These are phyloP conservation scores for Plantago elongata DNA, from an alignment of 257 asterid species.

Conservation along the genomic window DNA sequence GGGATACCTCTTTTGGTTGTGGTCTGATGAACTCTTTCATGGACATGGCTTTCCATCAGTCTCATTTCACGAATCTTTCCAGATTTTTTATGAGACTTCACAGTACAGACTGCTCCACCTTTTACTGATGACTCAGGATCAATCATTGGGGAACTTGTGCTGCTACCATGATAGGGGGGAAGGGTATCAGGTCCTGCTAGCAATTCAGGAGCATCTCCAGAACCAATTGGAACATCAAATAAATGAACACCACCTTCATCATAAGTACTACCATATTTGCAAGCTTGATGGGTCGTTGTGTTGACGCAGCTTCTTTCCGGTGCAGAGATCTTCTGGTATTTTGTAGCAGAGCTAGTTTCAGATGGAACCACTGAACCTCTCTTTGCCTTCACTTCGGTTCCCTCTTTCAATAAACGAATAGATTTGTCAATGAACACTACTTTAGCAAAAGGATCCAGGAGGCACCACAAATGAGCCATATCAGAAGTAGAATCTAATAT, in stretches of 20 bases:
- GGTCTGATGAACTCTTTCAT: slow-evolving; percentile 13
- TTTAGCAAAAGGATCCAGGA: slow-evolving; percentile 89
- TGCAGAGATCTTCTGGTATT: slow-evolving; percentile 39
- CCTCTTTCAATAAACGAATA: slow-evolving; percentile 72
- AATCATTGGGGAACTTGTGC: slow-evolving; percentile 39
- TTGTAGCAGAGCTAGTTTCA: slow-evolving; percentile 39
- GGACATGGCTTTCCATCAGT: slow-evolving; percentile 29
- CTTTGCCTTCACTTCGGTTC: slow-evolving; percentile 60
- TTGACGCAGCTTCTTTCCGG: slow-evolving; percentile 31
- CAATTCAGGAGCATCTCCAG: slow-evolving; percentile 34
- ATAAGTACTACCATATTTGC: slow-evolving; percentile 39
- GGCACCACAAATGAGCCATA: slow-evolving; percentile 81
- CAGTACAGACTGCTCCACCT: slow-evolving; percentile 25
- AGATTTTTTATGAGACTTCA: slow-evolving; percentile 57
- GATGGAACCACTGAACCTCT: slow-evolving; percentile 51
- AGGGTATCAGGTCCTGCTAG: slow-evolving; percentile 31
- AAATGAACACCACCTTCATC: slow-evolving; percentile 34
- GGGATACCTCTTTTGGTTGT: slow-evolving; percentile 22
- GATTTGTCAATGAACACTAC: slow-evolving; percentile 83
- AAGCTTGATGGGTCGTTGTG: slow-evolving; percentile 31
- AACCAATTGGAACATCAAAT: slow-evolving; percentile 63
- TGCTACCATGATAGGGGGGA: slow-evolving; percentile 40
- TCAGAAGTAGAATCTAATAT: slow-evolving; percentile 46
- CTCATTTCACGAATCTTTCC: slow-evolving; percentile 62
- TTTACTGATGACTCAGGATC: slow-evolving; percentile 34